Evolutionary conservation across 345 rosid species (phyloP).

Genomic region (Moricandia arvensis): DNA sequence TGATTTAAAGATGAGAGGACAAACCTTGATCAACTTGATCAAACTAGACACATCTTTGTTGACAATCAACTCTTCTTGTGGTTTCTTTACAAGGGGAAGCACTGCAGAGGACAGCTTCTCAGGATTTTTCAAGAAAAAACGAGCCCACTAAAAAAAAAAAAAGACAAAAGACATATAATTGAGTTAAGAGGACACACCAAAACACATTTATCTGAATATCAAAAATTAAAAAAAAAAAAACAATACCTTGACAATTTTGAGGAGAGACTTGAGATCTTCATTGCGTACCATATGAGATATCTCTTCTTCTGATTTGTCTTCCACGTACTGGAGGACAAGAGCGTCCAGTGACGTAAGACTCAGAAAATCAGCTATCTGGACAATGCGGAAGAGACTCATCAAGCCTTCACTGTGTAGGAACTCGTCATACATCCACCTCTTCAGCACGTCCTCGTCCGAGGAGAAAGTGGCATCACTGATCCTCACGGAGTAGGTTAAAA

Average conservation of each 20-base stretch:
- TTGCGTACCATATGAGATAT: not conserved
- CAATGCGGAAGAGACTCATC: not conserved
- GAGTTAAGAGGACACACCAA: no score
- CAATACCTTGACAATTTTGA: not conserved
- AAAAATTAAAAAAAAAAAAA: no score
- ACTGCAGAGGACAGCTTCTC: not conserved
- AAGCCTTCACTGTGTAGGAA: not conserved
- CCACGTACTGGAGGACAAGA: not conserved
- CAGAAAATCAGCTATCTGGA: not conserved
- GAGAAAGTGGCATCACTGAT: not conserved
- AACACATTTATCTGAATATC: no score
- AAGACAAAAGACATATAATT: no score
- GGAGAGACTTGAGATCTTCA: not conserved
- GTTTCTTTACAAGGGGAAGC: not conserved
- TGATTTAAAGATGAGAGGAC: not conserved
- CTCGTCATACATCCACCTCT: not conserved
- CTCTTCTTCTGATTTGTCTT: not conserved
- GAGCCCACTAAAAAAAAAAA: not conserved
- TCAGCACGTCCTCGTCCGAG: no score
- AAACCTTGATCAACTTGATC: not conserved
- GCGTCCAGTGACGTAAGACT: not conserved
- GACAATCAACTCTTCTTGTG: not conserved
- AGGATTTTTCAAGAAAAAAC: not conserved
- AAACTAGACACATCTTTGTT: not conserved
- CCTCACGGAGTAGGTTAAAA: not conserved